Base-by-base conservation (phyloP, 306 rosid genomes). In the Medicago arabica region DNA sequence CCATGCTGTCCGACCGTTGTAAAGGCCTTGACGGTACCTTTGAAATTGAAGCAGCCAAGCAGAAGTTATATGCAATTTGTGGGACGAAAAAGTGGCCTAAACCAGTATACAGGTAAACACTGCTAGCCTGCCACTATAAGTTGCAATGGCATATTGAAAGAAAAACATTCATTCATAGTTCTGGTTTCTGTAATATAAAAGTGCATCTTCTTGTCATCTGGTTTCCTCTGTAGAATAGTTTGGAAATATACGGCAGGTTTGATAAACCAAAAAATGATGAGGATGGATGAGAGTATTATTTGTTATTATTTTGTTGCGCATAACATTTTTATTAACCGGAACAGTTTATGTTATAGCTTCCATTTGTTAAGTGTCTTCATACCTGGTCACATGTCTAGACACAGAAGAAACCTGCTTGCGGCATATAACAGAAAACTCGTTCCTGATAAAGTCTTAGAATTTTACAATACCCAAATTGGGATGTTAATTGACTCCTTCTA, bases 31-130 rank as follows among this genome's bases (percentile, higher is more conserved):
- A 82, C 57, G 87, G 84, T 2, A 44, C 83, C 5, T 71, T 82
- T 46, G 91, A 85, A 59, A 77, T 94, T 41, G 84, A 77, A 54
- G 87, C 78, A 3, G 94, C 89, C 7, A 94, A 89, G 71, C 89
- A 88, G 10, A 85, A 50, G 63, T 68, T 94, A 44, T 76, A 83
- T 2, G 8, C 36, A 74, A 36, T 86, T 43, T 88, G 94, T 61
- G 65, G 54, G 73, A 77, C 59, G 82, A 80, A 77, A 77, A 94
- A 81, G 78, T 89, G 97, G 96, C 75, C 80, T 6, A 83, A 81
- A 73, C 97, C 96, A 2, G 66, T 1, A 23, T 93, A 85, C 85
- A 55, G 69, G 98, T 93, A 83, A 54, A 82, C 67, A 17, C 19
- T 16, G 18, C 28, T 69, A 68, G 0, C 28, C 17, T 11, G 6